These are phyloP conservation scores for Mycena venus DNA, from an alignment of 768 basidiomycete genomes.

Conservation along the genomic window DNA sequence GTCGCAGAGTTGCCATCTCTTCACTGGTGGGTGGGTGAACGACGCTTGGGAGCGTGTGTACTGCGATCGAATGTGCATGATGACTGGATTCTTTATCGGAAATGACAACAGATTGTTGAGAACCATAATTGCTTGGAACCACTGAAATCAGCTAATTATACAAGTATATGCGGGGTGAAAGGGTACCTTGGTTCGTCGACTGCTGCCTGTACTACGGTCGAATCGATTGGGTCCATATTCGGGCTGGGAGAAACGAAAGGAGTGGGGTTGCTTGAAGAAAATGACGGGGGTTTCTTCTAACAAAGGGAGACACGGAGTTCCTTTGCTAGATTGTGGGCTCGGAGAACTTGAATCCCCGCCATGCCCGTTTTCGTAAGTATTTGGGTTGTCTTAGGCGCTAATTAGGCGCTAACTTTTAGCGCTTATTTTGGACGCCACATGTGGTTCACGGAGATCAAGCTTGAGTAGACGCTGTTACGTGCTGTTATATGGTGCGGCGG, in stretches of 20 bases:
- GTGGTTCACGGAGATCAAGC: neutral
- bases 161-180: neutral
- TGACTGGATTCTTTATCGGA: neutral
- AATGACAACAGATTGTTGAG: neutral
- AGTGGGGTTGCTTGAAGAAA: neutral
- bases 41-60: neutral
- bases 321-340: neutral
- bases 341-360: neutral
- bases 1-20: conserved; percentile 5
- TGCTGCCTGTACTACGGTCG: neutral
- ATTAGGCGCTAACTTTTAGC: neutral
- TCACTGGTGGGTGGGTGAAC: neutral
- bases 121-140: neutral
- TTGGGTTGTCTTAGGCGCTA: neutral
- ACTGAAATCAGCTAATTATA: neutral
- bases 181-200: neutral
- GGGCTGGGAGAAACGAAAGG: neutral
- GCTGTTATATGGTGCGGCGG: too few relatives aligned
- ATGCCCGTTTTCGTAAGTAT: neutral
- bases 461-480: too few relatives aligned
- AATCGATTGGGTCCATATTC: neutral
- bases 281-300: too few relatives aligned
- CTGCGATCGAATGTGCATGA: neutral
- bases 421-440: neutral
- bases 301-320: too few relatives aligned